Evolutionary conservation across 306 rosid genomes (phyloP).

Genomic region (Sesbania bispinosa): DNA sequence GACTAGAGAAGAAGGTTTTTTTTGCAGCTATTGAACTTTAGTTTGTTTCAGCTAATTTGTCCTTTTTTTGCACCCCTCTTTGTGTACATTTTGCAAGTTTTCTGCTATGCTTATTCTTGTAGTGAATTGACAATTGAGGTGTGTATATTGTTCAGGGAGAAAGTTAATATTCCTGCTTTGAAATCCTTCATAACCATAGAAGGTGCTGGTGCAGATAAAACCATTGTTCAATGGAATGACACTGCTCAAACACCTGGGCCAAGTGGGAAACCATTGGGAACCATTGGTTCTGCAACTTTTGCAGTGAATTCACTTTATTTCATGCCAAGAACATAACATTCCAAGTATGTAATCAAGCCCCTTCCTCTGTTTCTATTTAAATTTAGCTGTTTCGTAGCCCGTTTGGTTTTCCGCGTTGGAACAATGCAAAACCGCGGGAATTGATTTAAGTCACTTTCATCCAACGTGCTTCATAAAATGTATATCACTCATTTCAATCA

Average conservation of each 20-base stretch:
- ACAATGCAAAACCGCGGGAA: too few species aligned
- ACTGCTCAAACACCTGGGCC: too few species aligned
- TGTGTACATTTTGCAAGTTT: not conserved
- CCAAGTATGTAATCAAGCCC: conserved; percentile 38
- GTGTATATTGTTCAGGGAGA: conserved; percentile 51
- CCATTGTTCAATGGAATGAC: too few species aligned
- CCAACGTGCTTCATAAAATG: too few species aligned
- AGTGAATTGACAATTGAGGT: not conserved
- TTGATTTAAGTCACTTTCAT: too few species aligned
- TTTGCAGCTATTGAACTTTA: not conserved
- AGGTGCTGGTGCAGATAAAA: conserved; percentile 86
- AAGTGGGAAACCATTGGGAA: conserved; percentile 64
- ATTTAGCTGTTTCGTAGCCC: too few species aligned
- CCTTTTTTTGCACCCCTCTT: too few species aligned
- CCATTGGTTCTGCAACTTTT: conserved; percentile 76
- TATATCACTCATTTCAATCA: too few species aligned
- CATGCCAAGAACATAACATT: conserved; percentile 84
- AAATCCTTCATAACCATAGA: conserved; percentile 76
- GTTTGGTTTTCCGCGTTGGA: too few species aligned
- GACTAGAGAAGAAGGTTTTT: not conserved
- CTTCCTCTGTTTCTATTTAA: too few species aligned
- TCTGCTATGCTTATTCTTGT: not conserved
- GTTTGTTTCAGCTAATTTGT: not conserved
- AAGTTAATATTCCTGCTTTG: conserved; percentile 64
- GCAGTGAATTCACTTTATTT: conserved; percentile 80